phyloP scores from a whole-genome alignment of 768 basidiomycete genomes.

The Lactarius vividus region DNA sequence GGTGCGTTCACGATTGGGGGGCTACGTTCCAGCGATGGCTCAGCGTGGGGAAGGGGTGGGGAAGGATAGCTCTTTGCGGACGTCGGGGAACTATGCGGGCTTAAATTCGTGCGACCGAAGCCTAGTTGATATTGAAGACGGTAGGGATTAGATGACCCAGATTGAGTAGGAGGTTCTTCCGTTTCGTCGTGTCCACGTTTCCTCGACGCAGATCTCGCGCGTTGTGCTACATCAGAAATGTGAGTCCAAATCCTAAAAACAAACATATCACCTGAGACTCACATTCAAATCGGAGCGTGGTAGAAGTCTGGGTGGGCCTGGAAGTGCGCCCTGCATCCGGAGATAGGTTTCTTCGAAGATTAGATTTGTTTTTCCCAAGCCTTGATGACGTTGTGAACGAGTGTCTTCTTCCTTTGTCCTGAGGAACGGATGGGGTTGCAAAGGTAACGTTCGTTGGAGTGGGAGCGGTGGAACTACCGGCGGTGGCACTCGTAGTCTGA shows the following conservation, averaged over 20 bases:
- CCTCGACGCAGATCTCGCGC: conserved; percentile 74
- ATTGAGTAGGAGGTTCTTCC: conserved; percentile 46
- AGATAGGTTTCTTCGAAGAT: conserved; percentile 34
- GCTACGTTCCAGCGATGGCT: conserved; percentile 51
- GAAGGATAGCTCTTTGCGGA: conserved; percentile 68
- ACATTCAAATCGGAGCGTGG: conserved; percentile 36
- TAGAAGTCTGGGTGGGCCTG: conserved; percentile 30
- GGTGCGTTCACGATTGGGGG: conserved; percentile 49
- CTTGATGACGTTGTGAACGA: conserved; percentile 26
- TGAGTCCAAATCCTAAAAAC: conserved; percentile 8
- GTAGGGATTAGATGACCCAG: conserved; percentile 26
- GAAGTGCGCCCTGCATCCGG: conserved; percentile 35
- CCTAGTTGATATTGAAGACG: conserved; percentile 33
- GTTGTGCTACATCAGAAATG: conserved; percentile 45
- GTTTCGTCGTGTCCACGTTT: conserved; percentile 69
- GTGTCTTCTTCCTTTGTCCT: conserved; percentile 26
- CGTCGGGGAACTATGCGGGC: conserved; percentile 73
- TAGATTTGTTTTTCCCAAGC: conserved; percentile 29
- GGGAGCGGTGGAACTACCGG: conserved; percentile 22
- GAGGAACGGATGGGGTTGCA: conserved; percentile 12
- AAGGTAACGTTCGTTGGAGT: conserved; percentile 7
- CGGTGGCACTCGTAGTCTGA: conserved; percentile 28
- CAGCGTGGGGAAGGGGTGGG: conserved; percentile 54
- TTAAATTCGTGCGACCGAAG: conserved; percentile 43
- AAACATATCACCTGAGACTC: conserved; percentile 25